A percentile compares a stretch with the other conserved stretches of the same genome.
Evolutionary conservation across 352 stramenopile genomes (phyloP).

Genomic region (Globisporangium sylvaticum): DNA sequence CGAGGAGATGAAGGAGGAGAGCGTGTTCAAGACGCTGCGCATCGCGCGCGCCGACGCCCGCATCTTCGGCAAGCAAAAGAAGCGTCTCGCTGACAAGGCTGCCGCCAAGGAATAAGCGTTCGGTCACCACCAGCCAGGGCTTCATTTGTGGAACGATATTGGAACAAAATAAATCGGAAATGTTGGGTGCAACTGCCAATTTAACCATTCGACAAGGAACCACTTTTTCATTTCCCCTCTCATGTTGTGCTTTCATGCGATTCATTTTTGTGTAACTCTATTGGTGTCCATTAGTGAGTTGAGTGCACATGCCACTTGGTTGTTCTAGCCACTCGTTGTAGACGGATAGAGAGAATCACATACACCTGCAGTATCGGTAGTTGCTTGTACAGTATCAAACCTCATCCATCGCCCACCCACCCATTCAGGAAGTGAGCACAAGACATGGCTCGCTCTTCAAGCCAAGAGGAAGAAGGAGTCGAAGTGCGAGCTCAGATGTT

Average conservation of each 20-base stretch:
- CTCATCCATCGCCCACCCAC: too few species aligned
- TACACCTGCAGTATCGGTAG: too few species aligned
- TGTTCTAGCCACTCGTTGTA: background rate
- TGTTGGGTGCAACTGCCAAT: conserved; percentile 18
- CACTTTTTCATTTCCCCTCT: conserved; percentile 3
- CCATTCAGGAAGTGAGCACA: too few species aligned
- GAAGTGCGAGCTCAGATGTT: too few species aligned
- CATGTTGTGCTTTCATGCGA: background rate
- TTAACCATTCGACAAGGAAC: conserved; percentile 13
- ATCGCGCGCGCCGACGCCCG: conserved; percentile 82
- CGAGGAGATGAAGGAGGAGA: conserved; percentile 84
- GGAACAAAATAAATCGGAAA: conserved; percentile 54
- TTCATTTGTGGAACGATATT: conserved; percentile 52
- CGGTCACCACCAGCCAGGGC: conserved; percentile 21
- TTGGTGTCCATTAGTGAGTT: too few species aligned
- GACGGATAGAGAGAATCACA: too few species aligned
- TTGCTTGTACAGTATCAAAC: too few species aligned
- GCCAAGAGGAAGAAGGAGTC: too few species aligned
- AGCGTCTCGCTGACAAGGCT: conserved; percentile 87
- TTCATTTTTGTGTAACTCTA: background rate
- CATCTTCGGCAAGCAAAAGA: conserved; percentile 87
- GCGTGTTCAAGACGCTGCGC: conserved; percentile 80
- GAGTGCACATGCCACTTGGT: background rate
- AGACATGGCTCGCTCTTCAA: too few species aligned
- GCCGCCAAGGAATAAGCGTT: conserved; percentile 73